These are phyloP conservation scores for Solanum hybrid DNA, from an alignment of 305 asterid genomes.

Conservation along the genomic window DNA sequence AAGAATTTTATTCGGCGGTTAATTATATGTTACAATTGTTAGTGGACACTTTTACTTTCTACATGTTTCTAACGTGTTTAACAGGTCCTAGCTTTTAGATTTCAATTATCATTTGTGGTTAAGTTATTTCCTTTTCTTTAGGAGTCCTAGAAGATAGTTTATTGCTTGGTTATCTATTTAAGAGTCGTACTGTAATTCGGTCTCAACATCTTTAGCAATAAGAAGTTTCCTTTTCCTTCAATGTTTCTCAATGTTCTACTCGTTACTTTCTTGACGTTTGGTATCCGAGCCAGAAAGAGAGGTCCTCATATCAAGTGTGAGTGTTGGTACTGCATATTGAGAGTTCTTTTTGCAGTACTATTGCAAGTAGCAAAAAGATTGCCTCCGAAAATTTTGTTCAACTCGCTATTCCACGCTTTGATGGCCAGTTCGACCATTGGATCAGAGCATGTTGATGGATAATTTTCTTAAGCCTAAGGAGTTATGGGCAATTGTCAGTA, in stretches of 20 bases:
- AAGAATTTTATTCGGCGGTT: background rate
- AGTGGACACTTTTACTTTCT: background rate
- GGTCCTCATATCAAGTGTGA: background rate
- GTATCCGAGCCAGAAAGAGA: background rate
- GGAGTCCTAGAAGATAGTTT: background rate
- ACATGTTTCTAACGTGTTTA: background rate
- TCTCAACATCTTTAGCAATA: background rate
- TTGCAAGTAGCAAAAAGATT: background rate
- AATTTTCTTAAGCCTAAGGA: background rate
- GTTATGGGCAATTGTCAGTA: background rate
- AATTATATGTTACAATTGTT: no score
- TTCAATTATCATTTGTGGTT: background rate
- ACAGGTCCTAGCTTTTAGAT: background rate
- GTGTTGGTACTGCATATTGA: background rate
- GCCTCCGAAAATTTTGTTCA: background rate
- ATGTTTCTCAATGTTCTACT: background rate
- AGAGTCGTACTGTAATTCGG: background rate
- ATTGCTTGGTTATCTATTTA: background rate
- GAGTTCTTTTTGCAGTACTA: background rate
- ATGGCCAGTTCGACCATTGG: background rate
- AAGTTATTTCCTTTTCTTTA: background rate
- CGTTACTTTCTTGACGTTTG: background rate
- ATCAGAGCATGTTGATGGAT: background rate
- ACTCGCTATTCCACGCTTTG: background rate
- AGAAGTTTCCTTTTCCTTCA: background rate